phyloP scores from a whole-genome alignment of 306 rosid genomes.

The Casuarina equisetifolia region DNA sequence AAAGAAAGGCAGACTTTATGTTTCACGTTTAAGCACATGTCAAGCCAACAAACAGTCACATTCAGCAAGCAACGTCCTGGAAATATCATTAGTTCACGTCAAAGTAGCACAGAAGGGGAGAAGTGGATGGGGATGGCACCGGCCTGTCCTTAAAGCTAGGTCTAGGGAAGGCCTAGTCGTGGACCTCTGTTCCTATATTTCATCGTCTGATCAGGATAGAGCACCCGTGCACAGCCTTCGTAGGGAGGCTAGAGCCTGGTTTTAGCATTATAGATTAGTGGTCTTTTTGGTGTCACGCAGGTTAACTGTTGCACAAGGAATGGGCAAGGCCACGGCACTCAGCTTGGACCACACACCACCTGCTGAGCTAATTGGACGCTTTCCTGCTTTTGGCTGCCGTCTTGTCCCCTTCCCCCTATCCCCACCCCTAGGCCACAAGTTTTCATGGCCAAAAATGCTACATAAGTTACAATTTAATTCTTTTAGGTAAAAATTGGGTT shows the following conservation, averaged over 20 bases:
- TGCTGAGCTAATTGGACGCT: conserved; percentile 19
- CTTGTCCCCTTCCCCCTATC: conserved; percentile 17
- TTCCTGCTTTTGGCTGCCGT: conserved; percentile 17
- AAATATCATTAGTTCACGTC: no score
- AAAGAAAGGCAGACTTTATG: no score
- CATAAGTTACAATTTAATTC: no score
- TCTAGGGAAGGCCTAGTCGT: conserved; percentile 8
- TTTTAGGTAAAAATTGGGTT: no score
- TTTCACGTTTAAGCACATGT: no score
- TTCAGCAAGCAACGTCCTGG: no score
- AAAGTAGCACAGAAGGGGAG: no score
- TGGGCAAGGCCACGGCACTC: neutral
- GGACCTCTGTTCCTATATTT: conserved; percentile 9
- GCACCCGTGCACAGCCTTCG: neutral
- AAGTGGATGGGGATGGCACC: neutral
- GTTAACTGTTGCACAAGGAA: neutral
- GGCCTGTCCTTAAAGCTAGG: conserved; percentile 18
- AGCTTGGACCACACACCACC: conserved; percentile 10
- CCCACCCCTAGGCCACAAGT: neutral
- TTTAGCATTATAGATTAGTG: neutral
- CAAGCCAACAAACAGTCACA: no score
- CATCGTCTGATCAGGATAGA: neutral
- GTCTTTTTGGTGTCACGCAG: neutral
- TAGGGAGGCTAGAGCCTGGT: no score
- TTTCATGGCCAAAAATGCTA: no score